A percentile compares a stretch with the other conserved stretches of the same genome.
phyloP scores from a whole-genome alignment of 306 rosid genomes.

The Purshia tridentata region DNA sequence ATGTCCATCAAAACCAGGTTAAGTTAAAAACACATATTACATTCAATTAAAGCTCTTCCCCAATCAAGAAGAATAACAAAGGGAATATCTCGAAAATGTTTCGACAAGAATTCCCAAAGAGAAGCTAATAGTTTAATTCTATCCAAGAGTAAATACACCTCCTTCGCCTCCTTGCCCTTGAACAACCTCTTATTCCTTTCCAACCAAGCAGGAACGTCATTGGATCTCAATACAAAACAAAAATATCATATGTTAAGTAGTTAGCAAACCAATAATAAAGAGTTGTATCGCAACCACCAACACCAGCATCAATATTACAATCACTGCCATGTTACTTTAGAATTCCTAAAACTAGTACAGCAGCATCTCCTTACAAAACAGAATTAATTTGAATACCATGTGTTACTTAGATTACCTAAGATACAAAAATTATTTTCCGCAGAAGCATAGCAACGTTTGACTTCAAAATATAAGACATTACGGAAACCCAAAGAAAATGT shows the following conservation, averaged over 20 bases:
- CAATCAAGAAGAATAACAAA: not conserved
- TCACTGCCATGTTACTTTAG: not conserved
- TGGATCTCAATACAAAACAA: not conserved
- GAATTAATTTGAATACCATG: not conserved
- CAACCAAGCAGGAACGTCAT: not conserved
- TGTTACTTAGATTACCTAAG: not conserved
- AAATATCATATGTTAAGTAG: not conserved
- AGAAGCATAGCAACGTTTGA: not conserved
- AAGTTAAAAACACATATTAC: not conserved
- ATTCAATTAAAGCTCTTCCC: not conserved
- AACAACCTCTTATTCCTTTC: not conserved
- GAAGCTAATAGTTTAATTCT: not conserved
- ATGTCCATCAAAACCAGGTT: slow-evolving; percentile 1
- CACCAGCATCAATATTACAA: not conserved
- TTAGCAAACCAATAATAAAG: not conserved
- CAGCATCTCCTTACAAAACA: not conserved
- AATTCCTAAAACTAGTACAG: not conserved
- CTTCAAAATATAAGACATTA: not conserved
- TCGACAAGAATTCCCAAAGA: not conserved
- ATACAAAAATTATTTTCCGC: not conserved
- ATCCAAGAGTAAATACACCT: not conserved
- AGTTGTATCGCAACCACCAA: not conserved
- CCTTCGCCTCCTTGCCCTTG: not conserved
- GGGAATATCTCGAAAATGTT: not conserved
- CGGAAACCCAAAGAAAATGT: not conserved